phyloP scores from a whole-genome alignment of 495 filamentous ascomycete genomes.

The Hyaloscypha variabilis region DNA sequence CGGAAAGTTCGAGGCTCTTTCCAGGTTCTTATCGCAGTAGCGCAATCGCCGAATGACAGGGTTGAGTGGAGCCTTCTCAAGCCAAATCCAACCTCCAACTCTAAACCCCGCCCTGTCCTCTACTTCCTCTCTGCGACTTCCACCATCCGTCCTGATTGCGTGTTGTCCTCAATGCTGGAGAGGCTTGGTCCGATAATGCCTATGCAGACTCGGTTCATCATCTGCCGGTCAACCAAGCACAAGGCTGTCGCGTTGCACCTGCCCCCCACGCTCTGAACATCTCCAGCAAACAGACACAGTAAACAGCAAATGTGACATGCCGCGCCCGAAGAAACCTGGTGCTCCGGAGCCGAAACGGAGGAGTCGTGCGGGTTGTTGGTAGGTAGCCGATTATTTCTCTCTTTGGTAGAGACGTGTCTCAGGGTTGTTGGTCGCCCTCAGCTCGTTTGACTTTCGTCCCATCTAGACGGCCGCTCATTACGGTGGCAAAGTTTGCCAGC shows the following conservation, averaged over 20 bases:
- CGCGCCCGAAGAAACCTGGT: constrained; percentile 66
- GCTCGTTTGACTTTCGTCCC: background rate
- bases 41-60: background rate
- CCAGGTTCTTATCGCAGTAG: background rate
- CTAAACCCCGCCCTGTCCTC: background rate
- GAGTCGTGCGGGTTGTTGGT: constrained; percentile 88
- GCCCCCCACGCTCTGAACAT: background rate
- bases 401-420: background rate
- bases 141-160: background rate
- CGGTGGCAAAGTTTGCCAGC: too few relatives aligned
- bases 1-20: constrained; percentile 2
- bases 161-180: background rate
- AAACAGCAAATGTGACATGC: constrained; percentile 46
- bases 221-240: constrained; percentile 9
- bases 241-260: constrained; percentile 2
- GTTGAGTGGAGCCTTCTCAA: background rate
- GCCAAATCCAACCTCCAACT: background rate
- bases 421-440: background rate
- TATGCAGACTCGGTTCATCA: constrained; percentile 1
- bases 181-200: background rate
- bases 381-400: constrained; percentile 35
- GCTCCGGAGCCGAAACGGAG: constrained; percentile 69
- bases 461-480: background rate
- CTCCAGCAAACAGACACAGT: background rate
- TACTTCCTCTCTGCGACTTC: background rate